Evolutionary conservation across 2,329 filamentous ascomycete genomes (phyloP), one percentile per base, ranked within the genome.

Genomic region (Clonostachys byssicola): DNA sequence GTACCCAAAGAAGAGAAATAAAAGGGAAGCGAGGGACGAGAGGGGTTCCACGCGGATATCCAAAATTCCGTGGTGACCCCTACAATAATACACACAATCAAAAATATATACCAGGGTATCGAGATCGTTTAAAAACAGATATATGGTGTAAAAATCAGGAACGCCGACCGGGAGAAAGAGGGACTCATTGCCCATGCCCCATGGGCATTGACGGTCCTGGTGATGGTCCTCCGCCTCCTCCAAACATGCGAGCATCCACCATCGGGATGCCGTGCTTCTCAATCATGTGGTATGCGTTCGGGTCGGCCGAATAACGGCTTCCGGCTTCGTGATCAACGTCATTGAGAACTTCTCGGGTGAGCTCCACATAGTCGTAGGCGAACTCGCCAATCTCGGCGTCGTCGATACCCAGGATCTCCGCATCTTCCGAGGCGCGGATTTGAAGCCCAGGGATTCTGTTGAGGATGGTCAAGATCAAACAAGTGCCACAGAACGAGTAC

Each of bases 351-450:
- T 76, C 73, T 35, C 88, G 76, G 17, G 81, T 86, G 54, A 94
- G 74, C 74, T 95, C 90, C 54, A 95, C 89, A 58, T 95, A 95
- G 66, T 95, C 91, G 65, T 95, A 95, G n/a, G 89, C 91, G 63
- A 94, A 95, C 71, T 95, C 91, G 63, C 91, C 91, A 60, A 95
- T 89, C 68, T 96, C 90, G 20, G 88, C 85, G 58, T 95, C 91
- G 59, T 95, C 90, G 50, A 95, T 91, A 54, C 90, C 90, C 40
- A 90, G 73, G 45, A 91, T 83, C 66, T 95, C 90, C 36, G 89
- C 86, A 52, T 94, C 86, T 56, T 89, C 85, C 13, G 72, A 77
- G 0, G 84, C 85, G 44, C 90, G 87, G 41, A 95, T 81, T 48
- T 80, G 81, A 38, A 95, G 73, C 12, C 86, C 85, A 1, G 90